Percentiles rank a stretch among this genome's conserved stretches.
Conservation (phyloP, 2,329 filamentous ascomycete genomes). For the Teratosphaeria pseudoeucalypti region DNA sequence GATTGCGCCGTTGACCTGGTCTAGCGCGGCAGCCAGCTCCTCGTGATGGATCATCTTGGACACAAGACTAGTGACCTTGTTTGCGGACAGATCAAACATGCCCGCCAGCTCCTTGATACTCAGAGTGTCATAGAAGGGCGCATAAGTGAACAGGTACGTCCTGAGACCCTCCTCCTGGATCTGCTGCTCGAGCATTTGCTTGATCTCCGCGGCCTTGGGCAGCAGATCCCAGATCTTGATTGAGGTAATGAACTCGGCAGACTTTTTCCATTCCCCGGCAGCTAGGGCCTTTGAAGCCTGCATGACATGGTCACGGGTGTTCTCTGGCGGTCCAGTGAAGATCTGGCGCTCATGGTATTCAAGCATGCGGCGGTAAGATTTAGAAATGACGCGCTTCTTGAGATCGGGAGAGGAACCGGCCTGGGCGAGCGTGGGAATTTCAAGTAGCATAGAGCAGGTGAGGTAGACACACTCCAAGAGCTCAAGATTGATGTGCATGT, state of each 20-base stretch:
- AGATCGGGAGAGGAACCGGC: slow-evolving; percentile 93
- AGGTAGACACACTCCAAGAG: slow-evolving; percentile 96
- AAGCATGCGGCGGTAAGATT: slow-evolving; percentile 97
- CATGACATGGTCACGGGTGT: slow-evolving; percentile 98
- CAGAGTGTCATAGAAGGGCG: slow-evolving; percentile 96
- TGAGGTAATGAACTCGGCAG: slow-evolving; percentile 81
- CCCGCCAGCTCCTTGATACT: slow-evolving; percentile 70
- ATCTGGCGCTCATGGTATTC: slow-evolving; percentile 99
- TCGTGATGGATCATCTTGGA: slow-evolving; percentile 99
- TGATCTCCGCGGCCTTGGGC: slow-evolving; percentile 85
- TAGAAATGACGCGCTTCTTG: slow-evolving; percentile 96
- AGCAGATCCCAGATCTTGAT: slow-evolving; percentile 99
- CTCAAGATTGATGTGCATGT: slow-evolving; percentile 99
- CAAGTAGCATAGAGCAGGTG: slow-evolving; percentile 97
- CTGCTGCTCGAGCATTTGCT: slow-evolving; percentile 92
- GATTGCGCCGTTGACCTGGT: slow-evolving; percentile 94
- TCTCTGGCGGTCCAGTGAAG: slow-evolving; percentile 96
- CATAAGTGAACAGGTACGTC: slow-evolving; percentile 98
- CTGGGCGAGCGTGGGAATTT: slow-evolving; percentile 93
- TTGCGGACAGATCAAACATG: slow-evolving; percentile 90
- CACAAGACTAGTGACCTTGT: slow-evolving; percentile 89
- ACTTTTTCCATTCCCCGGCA: slow-evolving; percentile 97
- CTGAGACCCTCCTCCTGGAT: slow-evolving; percentile 97
- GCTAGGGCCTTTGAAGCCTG: slow-evolving; percentile 95
- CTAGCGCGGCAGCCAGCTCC: slow-evolving; percentile 87